Conservation (phyloP, 768 basidiomycete species). For the Steccherinum ochraceum region DNA sequence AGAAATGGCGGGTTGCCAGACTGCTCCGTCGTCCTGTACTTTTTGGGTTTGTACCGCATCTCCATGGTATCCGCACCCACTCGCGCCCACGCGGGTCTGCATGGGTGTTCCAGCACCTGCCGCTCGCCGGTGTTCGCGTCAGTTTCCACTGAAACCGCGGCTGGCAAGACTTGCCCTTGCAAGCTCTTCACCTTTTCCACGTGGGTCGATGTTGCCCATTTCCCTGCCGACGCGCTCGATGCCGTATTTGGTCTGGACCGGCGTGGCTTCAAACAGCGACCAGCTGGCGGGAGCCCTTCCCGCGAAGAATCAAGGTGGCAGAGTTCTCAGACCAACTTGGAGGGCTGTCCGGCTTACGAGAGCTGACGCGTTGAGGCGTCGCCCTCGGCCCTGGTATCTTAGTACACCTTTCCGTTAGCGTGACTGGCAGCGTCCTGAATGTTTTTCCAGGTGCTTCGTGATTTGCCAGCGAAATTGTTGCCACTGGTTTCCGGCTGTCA, state of each 20-base stretch:
- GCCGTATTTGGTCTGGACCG: neutral
- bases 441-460: neutral
- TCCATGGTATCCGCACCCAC: too few relatives aligned
- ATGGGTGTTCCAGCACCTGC: too few relatives aligned
- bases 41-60: too few relatives aligned
- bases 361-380: neutral
- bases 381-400: neutral
- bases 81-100: too few relatives aligned
- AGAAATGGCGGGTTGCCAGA: too few relatives aligned
- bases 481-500: neutral
- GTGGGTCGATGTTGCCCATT: neutral
- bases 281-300: neutral
- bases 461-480: neutral
- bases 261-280: neutral
- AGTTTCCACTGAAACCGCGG: neutral
- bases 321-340: too few relatives aligned
- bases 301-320: neutral
- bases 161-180: too few relatives aligned
- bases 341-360: neutral
- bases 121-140: too few relatives aligned
- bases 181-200: neutral
- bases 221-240: neutral
- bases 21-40: too few relatives aligned
- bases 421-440: neutral
- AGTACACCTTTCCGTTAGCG: neutral